Percentiles rank a stretch among this genome's conserved stretches.
phyloP scores from a whole-genome alignment of 2,329 filamentous ascomycete genomes.

The Fusarium proliferatum region DNA sequence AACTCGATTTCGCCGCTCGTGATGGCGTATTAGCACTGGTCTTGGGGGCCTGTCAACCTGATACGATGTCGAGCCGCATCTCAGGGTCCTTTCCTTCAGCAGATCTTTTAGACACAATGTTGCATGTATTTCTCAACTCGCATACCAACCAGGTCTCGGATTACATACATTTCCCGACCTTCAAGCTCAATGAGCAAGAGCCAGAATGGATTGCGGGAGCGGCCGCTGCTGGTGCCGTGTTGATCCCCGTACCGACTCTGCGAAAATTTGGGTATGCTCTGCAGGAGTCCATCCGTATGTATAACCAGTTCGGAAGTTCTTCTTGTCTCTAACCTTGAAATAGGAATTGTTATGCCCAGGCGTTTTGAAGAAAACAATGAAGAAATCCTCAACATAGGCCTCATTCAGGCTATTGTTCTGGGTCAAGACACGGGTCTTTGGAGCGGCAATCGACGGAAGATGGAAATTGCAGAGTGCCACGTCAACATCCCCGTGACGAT shows the following conservation, averaged over 20 bases:
- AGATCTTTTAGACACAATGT: constrained; percentile 68
- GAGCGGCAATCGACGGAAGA: constrained; percentile 66
- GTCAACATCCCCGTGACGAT: constrained; percentile 59
- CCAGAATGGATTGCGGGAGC: constrained; percentile 71
- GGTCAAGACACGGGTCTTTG: constrained; percentile 63
- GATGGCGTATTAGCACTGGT: constrained; percentile 74
- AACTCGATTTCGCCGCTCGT: constrained; percentile 59
- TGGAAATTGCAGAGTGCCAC: constrained; percentile 67
- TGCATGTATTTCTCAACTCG: constrained; percentile 69
- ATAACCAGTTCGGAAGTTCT: background rate
- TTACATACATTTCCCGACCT: constrained; percentile 71
- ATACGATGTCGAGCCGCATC: constrained; percentile 61
- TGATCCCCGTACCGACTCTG: constrained; percentile 67
- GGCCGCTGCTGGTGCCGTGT: constrained; percentile 68
- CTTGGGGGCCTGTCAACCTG: constrained; percentile 66
- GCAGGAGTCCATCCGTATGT: constrained; percentile 62
- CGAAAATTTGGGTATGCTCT: constrained; percentile 70
- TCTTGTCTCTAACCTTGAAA: background rate
- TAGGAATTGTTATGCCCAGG: constrained; percentile 47
- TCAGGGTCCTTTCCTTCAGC: constrained; percentile 72
- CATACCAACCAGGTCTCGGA: constrained; percentile 67
- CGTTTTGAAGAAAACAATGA: constrained; percentile 63
- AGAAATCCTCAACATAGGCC: constrained; percentile 58
- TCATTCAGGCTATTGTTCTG: constrained; percentile 62
- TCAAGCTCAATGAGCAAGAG: constrained; percentile 64